phyloP scores from a whole-genome alignment of 306 rosid genomes.

The Pueraria montana region DNA sequence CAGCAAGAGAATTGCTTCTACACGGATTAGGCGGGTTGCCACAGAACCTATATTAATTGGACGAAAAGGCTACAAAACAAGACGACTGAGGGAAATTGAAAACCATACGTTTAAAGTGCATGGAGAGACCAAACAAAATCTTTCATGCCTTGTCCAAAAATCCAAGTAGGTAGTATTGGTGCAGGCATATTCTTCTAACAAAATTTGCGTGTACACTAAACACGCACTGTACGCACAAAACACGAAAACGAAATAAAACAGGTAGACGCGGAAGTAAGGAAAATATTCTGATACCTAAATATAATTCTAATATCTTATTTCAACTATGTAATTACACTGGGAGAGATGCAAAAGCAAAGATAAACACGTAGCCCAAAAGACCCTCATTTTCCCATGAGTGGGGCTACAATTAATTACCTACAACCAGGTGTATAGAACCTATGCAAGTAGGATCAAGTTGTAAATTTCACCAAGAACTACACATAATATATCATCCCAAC shows the following conservation, averaged over 20 bases:
- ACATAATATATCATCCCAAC: conserved; percentile 96
- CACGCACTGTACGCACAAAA: not conserved
- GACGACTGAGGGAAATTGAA: no score
- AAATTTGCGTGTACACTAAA: not conserved
- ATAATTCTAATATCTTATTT: not conserved
- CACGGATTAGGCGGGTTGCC: no score
- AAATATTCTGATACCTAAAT: conserved; percentile 19
- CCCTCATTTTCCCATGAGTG: not conserved
- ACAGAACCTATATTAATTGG: no score
- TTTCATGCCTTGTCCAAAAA: not conserved
- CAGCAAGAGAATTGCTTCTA: no score
- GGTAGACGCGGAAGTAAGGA: not conserved
- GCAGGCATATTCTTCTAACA: conserved; percentile 52
- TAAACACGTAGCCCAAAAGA: not conserved
- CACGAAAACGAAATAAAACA: not conserved
- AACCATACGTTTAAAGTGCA: not conserved
- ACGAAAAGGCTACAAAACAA: no score
- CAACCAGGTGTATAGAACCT: conserved; percentile 15
- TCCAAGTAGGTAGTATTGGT: conserved; percentile 42
- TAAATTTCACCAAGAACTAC: conserved; percentile 48
- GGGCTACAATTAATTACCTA: conserved; percentile 40
- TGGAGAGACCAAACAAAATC: not conserved
- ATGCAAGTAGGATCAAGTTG: conserved; percentile 23
- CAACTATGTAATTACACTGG: conserved; percentile 37
- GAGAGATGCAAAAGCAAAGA: conserved; percentile 36